Evolutionary conservation across 345 rosid genomes (phyloP).

Genomic region (Capsella bursapastoris): DNA sequence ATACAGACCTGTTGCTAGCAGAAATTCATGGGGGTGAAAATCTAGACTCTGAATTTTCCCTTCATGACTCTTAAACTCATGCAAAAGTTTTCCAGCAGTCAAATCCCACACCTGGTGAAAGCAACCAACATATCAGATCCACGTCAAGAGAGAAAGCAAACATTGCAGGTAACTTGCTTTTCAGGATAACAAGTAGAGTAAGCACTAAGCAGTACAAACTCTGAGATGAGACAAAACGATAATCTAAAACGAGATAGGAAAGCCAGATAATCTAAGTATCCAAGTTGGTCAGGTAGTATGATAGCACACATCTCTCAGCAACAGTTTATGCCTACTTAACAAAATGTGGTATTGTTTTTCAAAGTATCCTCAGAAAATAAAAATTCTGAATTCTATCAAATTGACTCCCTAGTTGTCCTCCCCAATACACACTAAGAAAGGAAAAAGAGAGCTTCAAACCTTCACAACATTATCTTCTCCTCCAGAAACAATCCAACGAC

Average conservation of each 20-base stretch:
- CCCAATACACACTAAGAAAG: conserved; percentile 17
- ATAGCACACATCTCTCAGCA: conserved; percentile 20
- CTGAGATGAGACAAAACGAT: conserved; percentile 11
- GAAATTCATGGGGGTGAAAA: conserved; percentile 97
- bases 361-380: not conserved
- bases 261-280: conserved; percentile 12
- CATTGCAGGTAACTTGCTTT: not conserved
- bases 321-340: conserved; percentile 7
- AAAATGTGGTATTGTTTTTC: conserved; percentile 7
- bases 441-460: conserved; percentile 52
- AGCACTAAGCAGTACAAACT: not conserved
- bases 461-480: conserved; percentile 97
- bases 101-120: conserved; percentile 89
- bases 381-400: not conserved
- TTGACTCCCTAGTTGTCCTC: conserved; percentile 6
- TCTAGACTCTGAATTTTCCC: conserved; percentile 95
- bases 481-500: conserved; percentile 99
- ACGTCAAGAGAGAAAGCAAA: conserved; percentile 7
- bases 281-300: conserved; percentile 12
- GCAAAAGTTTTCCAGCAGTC: conserved; percentile 98
- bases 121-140: conserved; percentile 21
- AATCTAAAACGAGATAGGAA: conserved; percentile 1
- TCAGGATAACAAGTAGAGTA: conserved; percentile 19
- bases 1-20: conserved; percentile 86
- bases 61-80: conserved; percentile 92